phyloP scores from a whole-genome alignment of 2,329 filamentous ascomycete species.

The Colletotrichum trifolii region DNA sequence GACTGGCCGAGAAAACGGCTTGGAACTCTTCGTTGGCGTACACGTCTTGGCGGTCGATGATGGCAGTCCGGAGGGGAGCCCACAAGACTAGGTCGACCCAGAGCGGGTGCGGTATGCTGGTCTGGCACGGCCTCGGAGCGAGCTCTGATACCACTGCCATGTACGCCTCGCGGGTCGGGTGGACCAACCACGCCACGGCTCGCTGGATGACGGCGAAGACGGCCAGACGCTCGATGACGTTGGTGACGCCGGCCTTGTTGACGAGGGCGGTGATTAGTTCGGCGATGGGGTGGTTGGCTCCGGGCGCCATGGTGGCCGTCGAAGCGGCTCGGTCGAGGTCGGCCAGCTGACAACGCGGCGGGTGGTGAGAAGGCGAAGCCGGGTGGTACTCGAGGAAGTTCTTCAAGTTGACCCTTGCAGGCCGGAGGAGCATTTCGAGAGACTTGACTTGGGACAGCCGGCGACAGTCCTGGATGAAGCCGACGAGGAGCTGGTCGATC shows the following conservation, averaged over 20 bases:
- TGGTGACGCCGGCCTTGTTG: slow-evolving; percentile 42
- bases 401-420: slow-evolving; percentile 47
- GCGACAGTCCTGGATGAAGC: slow-evolving; percentile 50
- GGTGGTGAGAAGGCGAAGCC: slow-evolving; percentile 24
- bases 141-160: slow-evolving; percentile 39
- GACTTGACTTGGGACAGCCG: slow-evolving; percentile 44
- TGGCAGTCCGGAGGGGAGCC: slow-evolving; percentile 47
- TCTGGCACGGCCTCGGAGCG: slow-evolving; percentile 43
- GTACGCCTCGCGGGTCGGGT: slow-evolving; percentile 46
- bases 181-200: slow-evolving; percentile 44
- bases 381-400: slow-evolving; percentile 46
- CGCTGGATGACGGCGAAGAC: slow-evolving; percentile 46
- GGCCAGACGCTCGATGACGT: slow-evolving; percentile 47
- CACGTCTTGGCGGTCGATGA: slow-evolving; percentile 48
- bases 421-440: slow-evolving; percentile 45
- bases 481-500: slow-evolving; percentile 48
- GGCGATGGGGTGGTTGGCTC: slow-evolving; percentile 42
- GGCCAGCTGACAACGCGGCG: slow-evolving; percentile 32
- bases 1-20: slow-evolving; percentile 45
- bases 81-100: slow-evolving; percentile 49
- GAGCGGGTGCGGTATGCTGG: slow-evolving; percentile 42
- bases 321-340: slow-evolving; percentile 37
- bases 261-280: slow-evolving; percentile 45
- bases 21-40: slow-evolving; percentile 53
- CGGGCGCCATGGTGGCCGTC: neutral